phyloP scores from a whole-genome alignment of 257 asterid genomes.

The Gardenia jasminoides region DNA sequence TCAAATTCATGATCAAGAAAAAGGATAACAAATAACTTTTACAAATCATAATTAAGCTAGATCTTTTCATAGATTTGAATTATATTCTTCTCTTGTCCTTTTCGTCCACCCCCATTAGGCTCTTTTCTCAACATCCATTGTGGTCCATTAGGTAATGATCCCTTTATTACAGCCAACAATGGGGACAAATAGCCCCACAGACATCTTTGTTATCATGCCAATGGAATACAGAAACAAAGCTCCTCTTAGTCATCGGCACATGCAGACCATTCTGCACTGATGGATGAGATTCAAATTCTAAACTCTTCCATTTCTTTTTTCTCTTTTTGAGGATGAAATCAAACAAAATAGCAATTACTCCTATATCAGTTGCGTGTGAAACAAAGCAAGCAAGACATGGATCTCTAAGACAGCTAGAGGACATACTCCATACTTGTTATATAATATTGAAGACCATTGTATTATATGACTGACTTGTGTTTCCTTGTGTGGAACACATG shows the following conservation, averaged over 20 bases:
- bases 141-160: slow-evolving; percentile 14
- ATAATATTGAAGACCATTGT: neutral
- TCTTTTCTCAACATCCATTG: slow-evolving; percentile 9
- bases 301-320: too few relatives aligned
- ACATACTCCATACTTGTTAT: slow-evolving; percentile 9
- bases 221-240: neutral
- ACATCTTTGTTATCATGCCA: slow-evolving; percentile 11
- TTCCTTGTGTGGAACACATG: slow-evolving; percentile 20
- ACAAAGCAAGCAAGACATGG: neutral
- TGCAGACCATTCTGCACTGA: slow-evolving; percentile 14
- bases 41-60: neutral
- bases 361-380: neutral
- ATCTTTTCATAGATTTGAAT: neutral
- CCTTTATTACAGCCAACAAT: slow-evolving; percentile 2
- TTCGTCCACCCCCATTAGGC: slow-evolving; percentile 17
- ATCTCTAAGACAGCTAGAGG: slow-evolving; percentile 24
- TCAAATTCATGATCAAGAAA: neutral
- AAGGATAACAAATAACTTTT: neutral
- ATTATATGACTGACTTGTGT: neutral
- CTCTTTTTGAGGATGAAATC: neutral
- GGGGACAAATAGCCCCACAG: slow-evolving; percentile 10
- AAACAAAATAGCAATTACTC: neutral
- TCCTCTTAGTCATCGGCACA: slow-evolving; percentile 17
- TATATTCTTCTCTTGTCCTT: slow-evolving; percentile 10
- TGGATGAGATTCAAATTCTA: neutral